Conservation (phyloP, 139 green algal genomes). For the Penium margaritaceum region DNA sequence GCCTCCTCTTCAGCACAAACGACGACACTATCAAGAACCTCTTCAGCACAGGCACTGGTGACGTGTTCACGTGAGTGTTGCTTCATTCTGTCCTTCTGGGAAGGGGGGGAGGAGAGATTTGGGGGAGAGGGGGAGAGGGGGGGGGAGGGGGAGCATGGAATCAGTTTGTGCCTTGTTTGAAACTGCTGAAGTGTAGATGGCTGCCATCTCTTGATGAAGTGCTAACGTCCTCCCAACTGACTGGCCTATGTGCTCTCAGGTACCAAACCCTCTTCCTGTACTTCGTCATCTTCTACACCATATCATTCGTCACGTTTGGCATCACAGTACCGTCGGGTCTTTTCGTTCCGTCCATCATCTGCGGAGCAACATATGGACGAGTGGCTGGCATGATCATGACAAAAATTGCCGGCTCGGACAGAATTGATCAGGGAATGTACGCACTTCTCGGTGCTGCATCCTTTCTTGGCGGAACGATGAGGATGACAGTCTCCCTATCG, state of each 20-base stretch:
- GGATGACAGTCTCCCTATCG: conserved; percentile 65
- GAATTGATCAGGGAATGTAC: conserved; percentile 59
- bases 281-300: conserved; percentile 56
- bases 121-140: background rate
- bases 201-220: too few relatives aligned
- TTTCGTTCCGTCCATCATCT: conserved; percentile 76
- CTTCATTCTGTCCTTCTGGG: background rate
- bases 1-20: conserved; percentile 74
- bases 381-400: conserved; percentile 68
- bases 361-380: conserved; percentile 68
- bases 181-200: too few relatives aligned
- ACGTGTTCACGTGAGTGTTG: conserved; percentile 56
- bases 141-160: background rate
- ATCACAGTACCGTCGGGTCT: conserved; percentile 63
- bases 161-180: background rate
- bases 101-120: background rate
- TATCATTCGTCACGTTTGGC: conserved; percentile 67
- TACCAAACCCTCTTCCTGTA: conserved; percentile 23
- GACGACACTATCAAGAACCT: conserved; percentile 80
- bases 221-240: too few relatives aligned
- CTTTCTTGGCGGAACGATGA: conserved; percentile 66
- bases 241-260: too few relatives aligned
- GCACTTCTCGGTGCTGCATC: conserved; percentile 62
- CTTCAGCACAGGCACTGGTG: conserved; percentile 61
- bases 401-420: conserved; percentile 32